Base-by-base conservation (phyloP, 805 yeast species). In the Kazachstania martiniae region DNA sequence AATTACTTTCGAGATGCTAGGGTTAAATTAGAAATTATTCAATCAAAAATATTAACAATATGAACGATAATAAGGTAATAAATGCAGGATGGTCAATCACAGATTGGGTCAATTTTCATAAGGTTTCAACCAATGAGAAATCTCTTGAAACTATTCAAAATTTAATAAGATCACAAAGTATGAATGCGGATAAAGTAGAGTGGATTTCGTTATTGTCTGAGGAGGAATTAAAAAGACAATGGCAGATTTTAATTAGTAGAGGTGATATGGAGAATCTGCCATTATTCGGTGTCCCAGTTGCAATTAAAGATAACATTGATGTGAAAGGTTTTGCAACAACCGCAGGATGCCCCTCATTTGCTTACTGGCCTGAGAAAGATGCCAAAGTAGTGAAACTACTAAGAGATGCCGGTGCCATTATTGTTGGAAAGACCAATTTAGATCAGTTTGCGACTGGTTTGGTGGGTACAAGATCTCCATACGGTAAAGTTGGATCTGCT, bases 381-480 rank as follows among this genome's bases (percentile, higher is more conserved):
- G 74, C 97, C 23, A 72, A 82, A 12, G 70, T 81, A 5, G 95
- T 86, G 10, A 54, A 62, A 8, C 58, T 77, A n/a, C 65, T 91
- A 46, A 73, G 84, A 56, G 70, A 66, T n/a, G 80, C 84, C 23
- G 98, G 98, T 52, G 97, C 97, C 28, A 82, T 89, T 35, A 71
- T 89, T 25, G 65, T 89, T 29, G 97, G 97, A 38, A 89, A 89
- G 58, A 91, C 97, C 34, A 89, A 89, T 57, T 65, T 89, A 56
- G 98, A 89, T 56, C 98, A 89, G 58, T 89, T 89, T 61, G 97
- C 97, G 9, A 91, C 98, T 3, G 98, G 98, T 24, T 67, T 89
- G 37, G 97, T 89, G 2, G 98, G 98, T 27, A 77, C 85, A 21
- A 71, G 98, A 50, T 82, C 95, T 5, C 97, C 98, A 1, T 89